Evolutionary conservation across 495 filamentous ascomycete species (phyloP).

Genomic region (Penicillium ochrochloron): DNA sequence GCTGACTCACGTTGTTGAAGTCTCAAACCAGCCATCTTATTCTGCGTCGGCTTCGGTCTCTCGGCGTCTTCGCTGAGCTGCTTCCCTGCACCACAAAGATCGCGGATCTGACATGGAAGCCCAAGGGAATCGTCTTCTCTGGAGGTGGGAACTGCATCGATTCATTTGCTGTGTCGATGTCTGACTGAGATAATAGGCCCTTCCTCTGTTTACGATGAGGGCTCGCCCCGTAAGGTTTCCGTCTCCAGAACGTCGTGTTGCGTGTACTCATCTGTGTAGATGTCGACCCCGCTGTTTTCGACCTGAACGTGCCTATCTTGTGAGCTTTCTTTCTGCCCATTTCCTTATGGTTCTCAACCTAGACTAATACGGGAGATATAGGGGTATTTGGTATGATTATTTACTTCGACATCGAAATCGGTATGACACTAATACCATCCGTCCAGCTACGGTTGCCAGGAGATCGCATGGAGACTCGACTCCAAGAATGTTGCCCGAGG

Average conservation of each 20-base stretch:
- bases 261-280: conserved; percentile 26
- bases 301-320: conserved; percentile 31
- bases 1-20: conserved; percentile 5
- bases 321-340: conserved; percentile 7
- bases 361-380: conserved; percentile 21
- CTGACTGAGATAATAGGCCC: conserved; percentile 25
- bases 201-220: conserved; percentile 32
- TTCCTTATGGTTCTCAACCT: neutral
- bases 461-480: conserved; percentile 30
- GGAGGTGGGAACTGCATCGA: conserved; percentile 21
- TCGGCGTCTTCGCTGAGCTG: conserved; percentile 91
- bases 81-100: conserved; percentile 90
- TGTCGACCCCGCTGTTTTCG: conserved; percentile 33
- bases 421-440: conserved; percentile 19
- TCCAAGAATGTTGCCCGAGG: conserved; percentile 28
- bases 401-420: conserved; percentile 5
- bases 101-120: conserved; percentile 74
- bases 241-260: conserved; percentile 5
- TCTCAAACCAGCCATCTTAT: conserved; percentile 69
- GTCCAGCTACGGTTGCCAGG: conserved; percentile 29
- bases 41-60: conserved; percentile 71
- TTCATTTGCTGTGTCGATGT: conserved; percentile 3
- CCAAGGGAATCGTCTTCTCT: conserved; percentile 53
- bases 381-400: conserved; percentile 32
- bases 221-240: conserved; percentile 26